Evolutionary conservation across 768 basidiomycete species (phyloP), one percentile per base, ranked within the genome.

Genomic region (Trametes sanguinea): DNA sequence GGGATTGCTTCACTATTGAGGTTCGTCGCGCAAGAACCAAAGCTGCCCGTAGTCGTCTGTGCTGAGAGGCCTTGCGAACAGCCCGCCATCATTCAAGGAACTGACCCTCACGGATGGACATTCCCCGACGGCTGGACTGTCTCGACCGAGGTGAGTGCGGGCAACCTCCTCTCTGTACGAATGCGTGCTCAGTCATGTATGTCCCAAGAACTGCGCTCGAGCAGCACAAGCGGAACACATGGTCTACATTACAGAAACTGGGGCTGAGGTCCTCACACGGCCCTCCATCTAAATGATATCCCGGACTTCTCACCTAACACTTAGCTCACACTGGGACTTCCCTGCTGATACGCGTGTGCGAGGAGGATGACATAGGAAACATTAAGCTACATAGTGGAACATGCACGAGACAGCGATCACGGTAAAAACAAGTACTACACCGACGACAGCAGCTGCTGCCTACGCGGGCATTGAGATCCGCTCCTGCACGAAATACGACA

Each of bases 91-190:
- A 81, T 95, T 11, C 90, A 94, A 75, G 94, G 94, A 10, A 73
- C 76, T 5, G 79, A 90, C 59, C 80, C 92, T 0, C 71, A 76
- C 29, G 84, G 85, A 2, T 89, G 88, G 84, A 83, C 92, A 60
- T 95, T 92, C 73, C 91, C 91, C 2, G 95, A 96, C 70, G 92
- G 91, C 29, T 96, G 95, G 95, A 94, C 93, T 2, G 86, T 89
- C n/a, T 90, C 90, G 0, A 94, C 94, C 0, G 87, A 90, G 78
- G 94, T 86, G 69, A 56, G 83, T 37, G n/a, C 22, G 22, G 22
- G 22, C 22, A 22, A 1, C 22, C 22, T 22, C 22, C 22, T 22
- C 22, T 22, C 22, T 22, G 22, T 22, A 22, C 22, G 22, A 22
- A 22, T 22, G 22, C 22, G 22, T 22, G 22, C 22, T 22, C 22